Percentiles rank a stretch among this genome's conserved stretches.
phyloP scores from a whole-genome alignment of 2,329 filamentous ascomycete species.

The Fusarium graminum region DNA sequence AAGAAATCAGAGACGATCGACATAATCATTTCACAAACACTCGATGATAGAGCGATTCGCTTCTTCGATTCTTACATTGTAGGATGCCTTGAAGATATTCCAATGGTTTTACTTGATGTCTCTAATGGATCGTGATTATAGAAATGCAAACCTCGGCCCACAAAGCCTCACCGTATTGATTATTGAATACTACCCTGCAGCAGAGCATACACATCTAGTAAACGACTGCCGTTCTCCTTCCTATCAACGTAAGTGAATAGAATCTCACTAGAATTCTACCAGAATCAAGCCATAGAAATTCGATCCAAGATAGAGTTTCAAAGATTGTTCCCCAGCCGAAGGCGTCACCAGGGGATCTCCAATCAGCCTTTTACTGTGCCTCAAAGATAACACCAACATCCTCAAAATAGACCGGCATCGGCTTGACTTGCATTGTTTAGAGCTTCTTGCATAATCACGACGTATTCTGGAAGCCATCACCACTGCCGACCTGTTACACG shows the following conservation, averaged over 20 bases:
- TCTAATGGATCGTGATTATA: no score
- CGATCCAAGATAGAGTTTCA: slow-evolving; percentile 8
- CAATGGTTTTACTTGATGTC: no score
- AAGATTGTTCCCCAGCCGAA: neutral
- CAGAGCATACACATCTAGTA: slow-evolving; percentile 1
- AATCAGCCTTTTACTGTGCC: neutral
- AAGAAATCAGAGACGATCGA: no score
- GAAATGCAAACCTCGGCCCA: no score
- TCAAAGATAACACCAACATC: slow-evolving; percentile 2
- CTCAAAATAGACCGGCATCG: slow-evolving; percentile 13
- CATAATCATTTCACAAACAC: no score
- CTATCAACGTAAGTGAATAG: slow-evolving; percentile 15
- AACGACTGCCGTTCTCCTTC: slow-evolving; percentile 15
- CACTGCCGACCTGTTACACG: neutral
- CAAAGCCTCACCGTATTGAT: no score
- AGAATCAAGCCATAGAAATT: neutral
- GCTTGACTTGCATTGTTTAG: slow-evolving; percentile 1
- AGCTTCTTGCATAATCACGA: slow-evolving; percentile 13
- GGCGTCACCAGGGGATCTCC: slow-evolving; percentile 6
- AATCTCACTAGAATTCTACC: slow-evolving; percentile 22
- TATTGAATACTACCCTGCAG: slow-evolving; percentile 6
- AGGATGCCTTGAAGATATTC: no score
- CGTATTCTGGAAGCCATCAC: slow-evolving; percentile 21
- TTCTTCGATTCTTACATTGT: no score
- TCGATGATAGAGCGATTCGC: no score